Base-by-base conservation (phyloP, 78 protist genomes). In the Dictyostelium firmibasis region DNA sequence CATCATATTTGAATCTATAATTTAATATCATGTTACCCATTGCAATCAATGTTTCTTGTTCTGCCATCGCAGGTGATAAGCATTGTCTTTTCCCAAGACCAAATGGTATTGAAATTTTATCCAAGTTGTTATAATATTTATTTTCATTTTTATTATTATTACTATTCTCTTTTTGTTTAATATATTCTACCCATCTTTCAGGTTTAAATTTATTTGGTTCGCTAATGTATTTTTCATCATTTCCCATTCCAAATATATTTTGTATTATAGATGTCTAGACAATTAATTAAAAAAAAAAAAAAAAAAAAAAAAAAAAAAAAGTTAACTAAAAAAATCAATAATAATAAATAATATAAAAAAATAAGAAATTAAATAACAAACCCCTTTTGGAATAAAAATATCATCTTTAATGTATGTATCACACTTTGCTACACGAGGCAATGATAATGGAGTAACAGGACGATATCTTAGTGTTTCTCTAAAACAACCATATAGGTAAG, bases 301-400 rank as follows among this genome's bases (percentile, higher is more conserved):
- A 47, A 47, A 47, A 47, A 47, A 11, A 47, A 47, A 47, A 47
- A 47, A 47, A 10, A 41, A 41, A 41, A 9, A 41, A 41, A 41
- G 9, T 41, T 9, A 41, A 41, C 9, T 9, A 41, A 41, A 41
- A 9, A 41, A 41, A 41, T 41, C 5, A 41, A 41, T 44, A 44
- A 44, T 44, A 44, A 44, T 6, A n/a, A n/a, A n/a, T n/a, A n/a
- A n/a, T n/a, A n/a, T n/a, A n/a, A n/a, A 44, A 4, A 44, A 44
- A 44, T 44, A 13, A 10, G 18, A 44, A 44, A 44, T 44, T 44
- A 8, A 44, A 44, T 9, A 44, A 9, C 13, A 44, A 44, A 44
- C 57, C 16, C 86, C 93, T 33, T 88, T 88, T 62, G 93, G 93
- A 88, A 88, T 88, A 25, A 67, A 67, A 6, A 67, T 10, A 3